Evolutionary conservation across 73 alveolate species (phyloP).

Genomic region (Tetrahymena malaccensis): DNA sequence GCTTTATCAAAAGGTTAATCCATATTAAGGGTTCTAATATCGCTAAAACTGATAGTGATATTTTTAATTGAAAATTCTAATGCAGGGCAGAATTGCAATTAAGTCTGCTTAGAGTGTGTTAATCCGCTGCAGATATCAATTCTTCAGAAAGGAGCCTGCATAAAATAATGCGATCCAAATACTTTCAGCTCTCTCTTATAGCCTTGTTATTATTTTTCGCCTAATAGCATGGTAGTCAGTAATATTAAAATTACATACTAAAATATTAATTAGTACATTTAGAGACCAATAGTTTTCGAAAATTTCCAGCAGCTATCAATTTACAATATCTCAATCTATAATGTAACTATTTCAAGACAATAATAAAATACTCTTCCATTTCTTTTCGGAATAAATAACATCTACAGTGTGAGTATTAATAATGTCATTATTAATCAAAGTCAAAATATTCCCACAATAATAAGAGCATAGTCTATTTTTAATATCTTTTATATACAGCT

Average conservation of each 20-base stretch:
- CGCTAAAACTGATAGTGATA: not conserved
- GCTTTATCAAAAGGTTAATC: not conserved
- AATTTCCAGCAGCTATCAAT: not conserved
- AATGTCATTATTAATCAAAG: not conserved
- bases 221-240: not conserved
- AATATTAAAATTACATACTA: not conserved
- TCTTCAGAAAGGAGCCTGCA: not conserved
- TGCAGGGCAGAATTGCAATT: not conserved
- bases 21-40: not conserved
- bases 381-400: not conserved
- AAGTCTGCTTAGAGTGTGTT: not conserved
- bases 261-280: not conserved
- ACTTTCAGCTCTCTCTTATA: not conserved
- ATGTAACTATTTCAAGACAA: not conserved
- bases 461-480: not conserved
- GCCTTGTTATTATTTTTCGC: not conserved
- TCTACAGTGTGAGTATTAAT: not conserved
- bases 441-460: not conserved
- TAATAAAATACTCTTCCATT: not conserved
- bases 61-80: not conserved
- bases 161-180: not conserved
- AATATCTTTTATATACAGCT: not conserved
- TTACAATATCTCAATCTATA: not conserved
- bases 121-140: not conserved
- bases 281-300: not conserved